Conservation (phyloP, 306 rosid genomes). For the Quercus bicolor region DNA sequence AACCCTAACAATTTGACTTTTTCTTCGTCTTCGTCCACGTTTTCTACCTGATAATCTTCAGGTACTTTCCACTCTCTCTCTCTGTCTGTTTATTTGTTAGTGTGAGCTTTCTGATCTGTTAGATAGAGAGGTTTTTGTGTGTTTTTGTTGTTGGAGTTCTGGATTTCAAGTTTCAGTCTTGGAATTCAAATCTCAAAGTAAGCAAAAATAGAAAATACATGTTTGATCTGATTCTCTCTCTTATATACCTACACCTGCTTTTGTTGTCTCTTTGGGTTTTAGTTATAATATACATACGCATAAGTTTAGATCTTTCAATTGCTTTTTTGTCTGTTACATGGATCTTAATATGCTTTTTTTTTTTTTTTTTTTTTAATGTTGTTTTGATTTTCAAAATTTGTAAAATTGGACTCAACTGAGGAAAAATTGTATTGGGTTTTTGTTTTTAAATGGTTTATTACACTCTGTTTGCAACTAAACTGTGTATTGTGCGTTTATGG, state of each 20-base stretch:
- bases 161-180: not conserved
- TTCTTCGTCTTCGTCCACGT: not conserved
- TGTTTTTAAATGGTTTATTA: too few relatives aligned
- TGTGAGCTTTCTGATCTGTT: not conserved
- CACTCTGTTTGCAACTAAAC: too few relatives aligned
- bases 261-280: not conserved
- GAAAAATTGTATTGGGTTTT: not conserved
- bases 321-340: not conserved
- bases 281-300: too few relatives aligned
- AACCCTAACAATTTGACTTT: not conserved
- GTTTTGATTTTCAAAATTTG: not conserved
- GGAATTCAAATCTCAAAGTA: not conserved
- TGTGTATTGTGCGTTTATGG: not conserved
- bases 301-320: not conserved
- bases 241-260: not conserved
- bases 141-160: not conserved
- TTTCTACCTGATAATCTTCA: constrained; percentile 1
- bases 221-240: not conserved
- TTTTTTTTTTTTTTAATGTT: not conserved
- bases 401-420: not conserved
- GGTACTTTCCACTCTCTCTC: constrained; percentile 9
- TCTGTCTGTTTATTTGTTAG: not conserved
- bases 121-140: not conserved
- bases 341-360: too few relatives aligned
- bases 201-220: not conserved